These are phyloP conservation scores for Hypocreales sp. DNA, from an alignment of 2,329 filamentous ascomycete genomes.

Conservation along the genomic window DNA sequence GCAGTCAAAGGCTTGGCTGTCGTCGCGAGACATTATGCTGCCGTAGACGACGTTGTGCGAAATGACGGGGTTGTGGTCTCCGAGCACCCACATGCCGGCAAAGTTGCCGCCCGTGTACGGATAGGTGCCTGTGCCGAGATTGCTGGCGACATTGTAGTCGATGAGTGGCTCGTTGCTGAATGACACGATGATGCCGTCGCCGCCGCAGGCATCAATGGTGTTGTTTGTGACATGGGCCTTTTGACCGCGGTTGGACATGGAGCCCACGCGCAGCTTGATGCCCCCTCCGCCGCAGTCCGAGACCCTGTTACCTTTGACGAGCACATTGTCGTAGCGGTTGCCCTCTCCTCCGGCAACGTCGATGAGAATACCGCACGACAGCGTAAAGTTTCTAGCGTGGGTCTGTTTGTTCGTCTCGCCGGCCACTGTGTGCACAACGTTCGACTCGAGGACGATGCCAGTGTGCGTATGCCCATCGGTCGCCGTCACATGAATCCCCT, in stretches of 20 bases:
- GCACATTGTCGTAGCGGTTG: slow-evolving; percentile 10
- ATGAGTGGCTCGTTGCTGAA: slow-evolving; percentile 7
- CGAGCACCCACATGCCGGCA: slow-evolving; percentile 13
- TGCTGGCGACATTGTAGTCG: slow-evolving; percentile 8
- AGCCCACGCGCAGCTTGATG: slow-evolving; percentile 11
- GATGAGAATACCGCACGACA: slow-evolving; percentile 7
- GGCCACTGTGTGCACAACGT: slow-evolving; percentile 8
- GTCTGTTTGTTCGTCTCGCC: slow-evolving; percentile 9
- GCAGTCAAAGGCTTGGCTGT: slow-evolving; percentile 12
- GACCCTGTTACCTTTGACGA: slow-evolving; percentile 7
- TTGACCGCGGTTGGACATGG: slow-evolving; percentile 6
- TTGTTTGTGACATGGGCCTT: slow-evolving; percentile 7
- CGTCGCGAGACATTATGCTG: slow-evolving; percentile 8
- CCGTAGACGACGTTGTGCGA: slow-evolving; percentile 10
- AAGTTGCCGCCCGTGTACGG: slow-evolving; percentile 12
- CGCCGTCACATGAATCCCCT: slow-evolving; percentile 8
- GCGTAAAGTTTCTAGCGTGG: slow-evolving; percentile 5
- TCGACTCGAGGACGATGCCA: slow-evolving; percentile 8
- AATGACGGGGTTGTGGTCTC: slow-evolving; percentile 6
- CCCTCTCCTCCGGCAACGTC: slow-evolving; percentile 1
- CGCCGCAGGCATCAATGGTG: slow-evolving; percentile 8
- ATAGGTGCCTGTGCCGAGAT: slow-evolving; percentile 9
- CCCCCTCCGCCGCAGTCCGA: slow-evolving; percentile 10
- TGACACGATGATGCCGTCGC: slow-evolving; percentile 9
- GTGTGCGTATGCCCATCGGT: slow-evolving; percentile 8